These are phyloP conservation scores for Microthlaspi erraticum DNA, from an alignment of 345 rosid species.

Conservation along the genomic window DNA sequence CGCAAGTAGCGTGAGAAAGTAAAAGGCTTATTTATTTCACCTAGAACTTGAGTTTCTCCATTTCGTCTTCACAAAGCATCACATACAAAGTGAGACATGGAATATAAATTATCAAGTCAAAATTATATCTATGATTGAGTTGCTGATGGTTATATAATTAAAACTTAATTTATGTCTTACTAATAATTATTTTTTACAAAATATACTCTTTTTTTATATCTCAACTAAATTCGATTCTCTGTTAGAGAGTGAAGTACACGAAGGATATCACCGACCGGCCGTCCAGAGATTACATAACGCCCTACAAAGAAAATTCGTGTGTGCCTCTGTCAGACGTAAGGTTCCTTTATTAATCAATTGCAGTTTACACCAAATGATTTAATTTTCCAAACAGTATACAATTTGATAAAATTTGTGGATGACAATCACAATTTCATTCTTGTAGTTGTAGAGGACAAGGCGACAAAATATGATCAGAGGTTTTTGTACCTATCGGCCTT, in stretches of 20 bases:
- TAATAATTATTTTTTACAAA: not conserved
- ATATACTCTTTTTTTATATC: not conserved
- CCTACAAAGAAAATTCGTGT: slow-evolving; percentile 24
- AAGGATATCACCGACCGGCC: slow-evolving; percentile 45
- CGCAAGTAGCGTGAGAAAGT: slow-evolving; percentile 35
- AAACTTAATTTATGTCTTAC: slow-evolving; percentile 8
- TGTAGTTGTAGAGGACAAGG: too few relatives aligned
- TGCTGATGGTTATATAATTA: slow-evolving; percentile 4
- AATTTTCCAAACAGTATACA: not conserved
- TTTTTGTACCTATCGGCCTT: too few relatives aligned
- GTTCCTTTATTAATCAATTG: slow-evolving; percentile 1
- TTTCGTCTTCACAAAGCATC: too few relatives aligned
- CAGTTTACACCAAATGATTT: too few relatives aligned
- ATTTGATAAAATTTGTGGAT: not conserved
- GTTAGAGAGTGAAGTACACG: slow-evolving; percentile 46
- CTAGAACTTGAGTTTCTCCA: slow-evolving; percentile 31
- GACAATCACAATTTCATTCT: not conserved
- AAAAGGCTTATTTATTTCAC: slow-evolving; percentile 38
- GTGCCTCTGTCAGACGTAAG: not conserved
- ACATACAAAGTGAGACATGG: slow-evolving; percentile 28
- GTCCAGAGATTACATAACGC: slow-evolving; percentile 36
- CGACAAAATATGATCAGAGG: too few relatives aligned
- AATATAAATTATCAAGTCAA: not conserved
- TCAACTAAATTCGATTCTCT: slow-evolving; percentile 19
- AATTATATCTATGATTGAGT: slow-evolving; percentile 17